Evolutionary conservation across 116 monocot species (phyloP), one percentile per base, ranked within the genome.

Genomic region (Zostera marina): DNA sequence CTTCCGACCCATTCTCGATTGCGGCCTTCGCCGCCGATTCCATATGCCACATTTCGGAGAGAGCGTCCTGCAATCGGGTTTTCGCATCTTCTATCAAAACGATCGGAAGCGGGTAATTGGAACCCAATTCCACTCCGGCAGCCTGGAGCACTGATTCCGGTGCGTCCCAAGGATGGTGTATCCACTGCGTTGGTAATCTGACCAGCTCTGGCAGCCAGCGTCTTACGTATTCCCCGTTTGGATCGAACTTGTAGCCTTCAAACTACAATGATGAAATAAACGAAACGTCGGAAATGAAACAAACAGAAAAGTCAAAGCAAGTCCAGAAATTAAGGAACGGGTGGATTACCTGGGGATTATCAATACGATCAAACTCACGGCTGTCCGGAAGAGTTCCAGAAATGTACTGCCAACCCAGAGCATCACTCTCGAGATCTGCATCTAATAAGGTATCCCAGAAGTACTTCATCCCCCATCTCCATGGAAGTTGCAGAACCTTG

Each of bases 381-480:
- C 96, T 82, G 78, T 96, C 96, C 58, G 96, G 89, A 67, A 96
- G 76, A 16, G 80, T 79, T 12, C 96, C 96, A 8, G 89, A 82
- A 53, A 96, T 89, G 61, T 88, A 96, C 64, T 96, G 96, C 96
- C 96, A 96, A 62, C 96, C 96, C 44, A 96, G 60, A 42, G 89
- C 82, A 78, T 96, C 96, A 61, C 89, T 78, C 63, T 96, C 96
- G 46, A 96, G 89, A 78, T 96, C 96, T 20, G 96, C 88, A 74
- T 96, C 96, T 21, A 96, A 44, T 17, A 96, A 59, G 0, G 96
- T 96, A 56, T 96, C 85, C 96, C 96, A 96, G 19, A 96, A 96
- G 68, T 96, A 96, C 72, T 96, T 96, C 89, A 96, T 96, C 21
- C 96, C 96, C 96, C 89, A 96, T 56, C 85, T 79, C 96, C 96